A percentile compares a stretch with the other conserved stretches of the same genome.
Evolutionary conservation across 2,329 filamentous ascomycete genomes (phyloP).

Genomic region (Talaromyces pinophilus): DNA sequence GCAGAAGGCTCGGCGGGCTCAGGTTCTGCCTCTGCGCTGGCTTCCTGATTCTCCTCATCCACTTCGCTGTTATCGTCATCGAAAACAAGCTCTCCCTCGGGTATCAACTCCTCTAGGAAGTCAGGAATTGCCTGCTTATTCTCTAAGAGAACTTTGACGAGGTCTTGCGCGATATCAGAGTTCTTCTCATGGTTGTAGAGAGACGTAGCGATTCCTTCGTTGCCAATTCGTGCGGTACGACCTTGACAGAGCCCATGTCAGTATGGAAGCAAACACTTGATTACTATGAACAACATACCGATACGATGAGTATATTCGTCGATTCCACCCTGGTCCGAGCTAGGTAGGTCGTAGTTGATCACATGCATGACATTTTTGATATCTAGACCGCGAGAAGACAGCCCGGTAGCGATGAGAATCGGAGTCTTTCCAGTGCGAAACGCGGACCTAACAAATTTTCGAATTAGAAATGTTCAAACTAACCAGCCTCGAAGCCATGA

Average conservation of each 20-base stretch:
- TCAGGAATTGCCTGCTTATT: conserved; percentile 76
- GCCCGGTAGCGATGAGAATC: conserved; percentile 81
- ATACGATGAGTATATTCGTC: conserved; percentile 94
- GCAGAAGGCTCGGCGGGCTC: neutral
- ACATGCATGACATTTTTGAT: conserved; percentile 85
- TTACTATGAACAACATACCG: conserved; percentile 54
- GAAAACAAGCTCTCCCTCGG: conserved; percentile 45
- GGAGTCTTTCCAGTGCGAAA: conserved; percentile 76
- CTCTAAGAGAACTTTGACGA: conserved; percentile 82
- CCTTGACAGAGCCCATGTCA: conserved; percentile 51
- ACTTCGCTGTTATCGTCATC: conserved; percentile 57
- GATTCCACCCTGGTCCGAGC: conserved; percentile 75
- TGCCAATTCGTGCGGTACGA: conserved; percentile 90
- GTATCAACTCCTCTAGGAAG: conserved; percentile 67
- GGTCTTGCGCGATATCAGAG: conserved; percentile 67
- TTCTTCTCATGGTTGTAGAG: conserved; percentile 80
- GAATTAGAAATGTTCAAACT: neutral
- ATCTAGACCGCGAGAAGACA: conserved; percentile 86
- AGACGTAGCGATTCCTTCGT: conserved; percentile 80
- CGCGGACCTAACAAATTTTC: conserved; percentile 55
- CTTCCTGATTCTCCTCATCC: conserved; percentile 26
- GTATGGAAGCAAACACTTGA: neutral
- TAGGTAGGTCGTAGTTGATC: conserved; percentile 89
- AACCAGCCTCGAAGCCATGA: neutral
- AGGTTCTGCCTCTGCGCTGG: neutral